phyloP scores from a whole-genome alignment of 2,329 filamentous ascomycete genomes.

The Neoarthrinium moseri region DNA sequence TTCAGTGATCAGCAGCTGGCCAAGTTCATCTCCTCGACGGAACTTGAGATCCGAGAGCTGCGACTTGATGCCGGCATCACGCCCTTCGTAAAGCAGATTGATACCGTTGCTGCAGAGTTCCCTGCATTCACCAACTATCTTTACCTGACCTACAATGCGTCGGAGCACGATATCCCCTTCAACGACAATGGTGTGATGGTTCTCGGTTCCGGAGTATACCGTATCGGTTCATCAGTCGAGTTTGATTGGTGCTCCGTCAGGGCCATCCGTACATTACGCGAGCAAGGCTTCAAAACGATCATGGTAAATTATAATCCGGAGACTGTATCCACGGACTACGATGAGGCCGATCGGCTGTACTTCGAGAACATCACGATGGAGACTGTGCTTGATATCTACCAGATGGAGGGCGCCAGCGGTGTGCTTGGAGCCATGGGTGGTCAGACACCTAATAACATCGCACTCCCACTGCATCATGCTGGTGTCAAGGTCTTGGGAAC shows the following conservation, averaged over 20 bases:
- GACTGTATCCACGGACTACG: conserved; percentile 86
- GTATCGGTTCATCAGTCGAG: conserved; percentile 95
- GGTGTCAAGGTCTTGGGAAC: conserved; percentile 94
- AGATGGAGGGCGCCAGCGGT: conserved; percentile 78
- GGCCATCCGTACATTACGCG: conserved; percentile 85
- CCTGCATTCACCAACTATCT: conserved; percentile 94
- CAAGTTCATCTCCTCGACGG: conserved; percentile 92
- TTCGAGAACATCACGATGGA: conserved; percentile 95
- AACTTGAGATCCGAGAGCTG: conserved; percentile 81
- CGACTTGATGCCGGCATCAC: conserved; percentile 83
- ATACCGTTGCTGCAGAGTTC: conserved; percentile 97
- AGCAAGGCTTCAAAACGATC: conserved; percentile 85
- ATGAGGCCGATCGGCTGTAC: conserved; percentile 91
- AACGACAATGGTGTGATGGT: conserved; percentile 95
- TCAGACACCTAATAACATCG: conserved; percentile 97
- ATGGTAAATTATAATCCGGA: conserved; percentile 84
- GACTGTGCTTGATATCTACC: conserved; percentile 89
- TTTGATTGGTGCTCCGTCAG: conserved; percentile 99
- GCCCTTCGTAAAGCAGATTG: conserved; percentile 95
- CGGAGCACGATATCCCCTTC: conserved; percentile 79
- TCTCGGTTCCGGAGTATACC: conserved; percentile 90
- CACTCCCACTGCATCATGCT: conserved; percentile 80
- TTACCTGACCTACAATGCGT: conserved; percentile 93
- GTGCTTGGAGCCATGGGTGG: conserved; percentile 96
- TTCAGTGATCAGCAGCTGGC: conserved; percentile 94